Evolutionary conservation across 495 filamentous ascomycete species (phyloP).

Genomic region (Trichoderma reesei): DNA sequence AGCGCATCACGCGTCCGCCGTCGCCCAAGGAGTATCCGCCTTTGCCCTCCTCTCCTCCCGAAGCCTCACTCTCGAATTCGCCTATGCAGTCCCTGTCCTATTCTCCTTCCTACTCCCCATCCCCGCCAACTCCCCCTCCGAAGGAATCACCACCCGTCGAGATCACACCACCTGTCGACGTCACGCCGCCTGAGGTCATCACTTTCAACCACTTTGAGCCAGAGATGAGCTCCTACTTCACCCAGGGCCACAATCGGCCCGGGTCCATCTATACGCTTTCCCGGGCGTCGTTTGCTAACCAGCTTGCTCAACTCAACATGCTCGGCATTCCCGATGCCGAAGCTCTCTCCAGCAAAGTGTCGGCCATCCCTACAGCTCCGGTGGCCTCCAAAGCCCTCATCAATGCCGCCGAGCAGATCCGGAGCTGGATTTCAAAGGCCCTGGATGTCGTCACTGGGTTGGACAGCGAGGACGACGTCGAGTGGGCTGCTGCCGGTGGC

Average conservation of each 20-base stretch:
- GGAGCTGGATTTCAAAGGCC: conserved; percentile 84
- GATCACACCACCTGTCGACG: conserved; percentile 20
- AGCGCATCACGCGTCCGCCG: conserved; percentile 29
- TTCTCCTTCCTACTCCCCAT: conserved; percentile 13
- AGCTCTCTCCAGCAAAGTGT: conserved; percentile 68
- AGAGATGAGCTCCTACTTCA: conserved; percentile 38
- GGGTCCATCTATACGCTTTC: conserved; percentile 84
- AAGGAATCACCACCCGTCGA: conserved; percentile 38
- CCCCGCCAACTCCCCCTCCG: conserved; percentile 31
- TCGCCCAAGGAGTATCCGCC: conserved; percentile 22
- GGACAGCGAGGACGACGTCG: conserved; percentile 90
- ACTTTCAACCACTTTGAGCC: conserved; percentile 28
- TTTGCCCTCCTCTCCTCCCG: conserved; percentile 13
- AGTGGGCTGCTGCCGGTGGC: conserved; percentile 91
- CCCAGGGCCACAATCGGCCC: conserved; percentile 49
- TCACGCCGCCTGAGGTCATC: conserved; percentile 13
- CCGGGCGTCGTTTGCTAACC: conserved; percentile 79
- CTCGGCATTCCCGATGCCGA: conserved; percentile 76
- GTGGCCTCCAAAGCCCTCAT: conserved; percentile 68
- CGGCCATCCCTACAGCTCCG: conserved; percentile 69
- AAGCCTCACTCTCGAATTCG: conserved; percentile 15
- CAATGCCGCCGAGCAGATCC: conserved; percentile 79
- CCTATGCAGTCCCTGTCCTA: background rate
- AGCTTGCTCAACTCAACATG: conserved; percentile 78
- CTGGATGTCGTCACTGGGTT: conserved; percentile 74